phyloP scores from a whole-genome alignment of 768 basidiomycete species.

The Kwoniella heveanensis region DNA sequence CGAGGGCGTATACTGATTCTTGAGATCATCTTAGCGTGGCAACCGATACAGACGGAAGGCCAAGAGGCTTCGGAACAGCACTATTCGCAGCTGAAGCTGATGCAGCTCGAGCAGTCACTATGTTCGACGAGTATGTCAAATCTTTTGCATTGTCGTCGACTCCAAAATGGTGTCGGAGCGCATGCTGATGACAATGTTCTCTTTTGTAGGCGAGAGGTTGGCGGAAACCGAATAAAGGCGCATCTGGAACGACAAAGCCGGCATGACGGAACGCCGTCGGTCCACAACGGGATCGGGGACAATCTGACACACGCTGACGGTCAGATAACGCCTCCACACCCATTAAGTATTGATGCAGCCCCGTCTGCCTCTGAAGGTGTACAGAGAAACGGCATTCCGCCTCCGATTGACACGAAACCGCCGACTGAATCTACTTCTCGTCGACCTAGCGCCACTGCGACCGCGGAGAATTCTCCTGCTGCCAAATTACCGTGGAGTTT shows the following conservation, averaged over 20 bases:
- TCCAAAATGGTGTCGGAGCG: slow-evolving; percentile 1
- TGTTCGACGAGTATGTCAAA: slow-evolving; percentile 82
- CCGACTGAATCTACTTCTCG: neutral
- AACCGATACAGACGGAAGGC: slow-evolving; percentile 84
- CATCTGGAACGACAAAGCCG: slow-evolving; percentile 67
- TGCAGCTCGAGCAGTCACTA: slow-evolving; percentile 76
- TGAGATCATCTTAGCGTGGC: slow-evolving; percentile 25
- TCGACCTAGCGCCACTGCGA: neutral
- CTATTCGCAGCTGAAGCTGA: slow-evolving; percentile 80
- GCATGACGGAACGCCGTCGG: neutral
- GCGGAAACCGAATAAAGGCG: slow-evolving; percentile 83
- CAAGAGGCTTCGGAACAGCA: slow-evolving; percentile 90
- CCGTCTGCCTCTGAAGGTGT: neutral
- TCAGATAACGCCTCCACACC: neutral
- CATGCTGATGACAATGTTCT: slow-evolving; percentile 1
- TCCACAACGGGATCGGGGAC: neutral
- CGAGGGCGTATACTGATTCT: neutral
- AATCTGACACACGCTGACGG: neutral
- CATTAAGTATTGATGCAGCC: neutral
- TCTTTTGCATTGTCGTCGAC: neutral
- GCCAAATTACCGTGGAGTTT: slow-evolving; percentile 37
- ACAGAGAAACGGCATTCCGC: neutral
- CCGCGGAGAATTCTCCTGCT: slow-evolving; percentile 10
- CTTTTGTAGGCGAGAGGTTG: slow-evolving; percentile 73
- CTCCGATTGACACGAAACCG: slow-evolving; percentile 4